Evolutionary conservation across 768 basidiomycete species (phyloP).

Genomic region (Tephrocybe sp.): DNA sequence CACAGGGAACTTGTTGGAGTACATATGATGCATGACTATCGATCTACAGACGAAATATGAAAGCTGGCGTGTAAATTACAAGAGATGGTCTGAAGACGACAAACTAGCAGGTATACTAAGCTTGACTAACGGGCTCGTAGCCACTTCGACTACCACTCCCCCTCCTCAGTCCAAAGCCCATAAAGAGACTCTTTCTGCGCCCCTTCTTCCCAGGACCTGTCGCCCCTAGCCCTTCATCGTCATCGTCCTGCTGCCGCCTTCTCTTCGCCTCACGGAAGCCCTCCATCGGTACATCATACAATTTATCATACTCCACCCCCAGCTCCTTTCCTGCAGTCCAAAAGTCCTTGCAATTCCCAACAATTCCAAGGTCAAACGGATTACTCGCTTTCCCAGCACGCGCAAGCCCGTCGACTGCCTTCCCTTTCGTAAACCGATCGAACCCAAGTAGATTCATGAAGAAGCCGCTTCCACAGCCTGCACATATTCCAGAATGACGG

Average conservation of each 20-base stretch:
- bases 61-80: neutral
- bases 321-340: conserved; percentile 86
- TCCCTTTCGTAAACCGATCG: conserved; percentile 91
- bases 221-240: conserved; percentile 37
- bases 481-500: conserved; percentile 43
- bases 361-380: conserved; percentile 86
- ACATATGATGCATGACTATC: too few species aligned
- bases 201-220: conserved; percentile 29
- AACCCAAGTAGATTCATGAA: conserved; percentile 90
- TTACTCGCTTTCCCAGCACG: conserved; percentile 77
- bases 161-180: conserved; percentile 52
- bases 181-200: conserved; percentile 52
- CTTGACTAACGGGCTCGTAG: conserved; percentile 71
- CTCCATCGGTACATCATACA: conserved; percentile 89
- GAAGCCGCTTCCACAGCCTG: conserved; percentile 59
- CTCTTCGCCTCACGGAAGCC: conserved; percentile 78
- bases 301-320: conserved; percentile 85
- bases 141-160: conserved; percentile 51
- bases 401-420: conserved; percentile 84
- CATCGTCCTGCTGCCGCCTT: conserved; percentile 59
- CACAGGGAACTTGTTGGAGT: too few species aligned
- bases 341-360: conserved; percentile 88
- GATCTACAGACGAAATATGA: too few species aligned
- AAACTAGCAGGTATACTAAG: conserved; percentile 22
- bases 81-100: neutral